These are phyloP conservation scores for Suhomyces prunicola DNA, from an alignment of 805 yeast genomes.

Conservation along the genomic window DNA sequence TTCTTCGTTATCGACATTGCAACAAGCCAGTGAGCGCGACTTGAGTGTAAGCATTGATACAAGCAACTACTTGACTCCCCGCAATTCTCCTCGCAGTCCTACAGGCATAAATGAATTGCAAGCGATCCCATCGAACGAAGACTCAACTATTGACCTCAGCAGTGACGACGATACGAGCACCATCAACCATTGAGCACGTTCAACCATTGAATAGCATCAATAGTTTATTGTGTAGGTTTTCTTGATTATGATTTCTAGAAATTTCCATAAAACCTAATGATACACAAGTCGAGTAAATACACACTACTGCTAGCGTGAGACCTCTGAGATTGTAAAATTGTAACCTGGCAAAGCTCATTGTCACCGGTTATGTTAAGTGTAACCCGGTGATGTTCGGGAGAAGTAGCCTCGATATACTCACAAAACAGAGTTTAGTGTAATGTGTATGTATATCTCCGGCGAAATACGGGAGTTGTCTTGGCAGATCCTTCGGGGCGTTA, in stretches of 20 bases:
- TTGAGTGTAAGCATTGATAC: slow-evolving; percentile 19
- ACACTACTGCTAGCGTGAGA: not conserved
- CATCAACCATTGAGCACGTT: not conserved
- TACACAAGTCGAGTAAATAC: not conserved
- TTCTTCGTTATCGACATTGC: slow-evolving; percentile 6
- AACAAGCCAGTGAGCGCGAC: slow-evolving; percentile 4
- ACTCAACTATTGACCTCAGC: slow-evolving; percentile 5
- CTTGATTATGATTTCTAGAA: not conserved
- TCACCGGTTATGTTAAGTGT: not conserved
- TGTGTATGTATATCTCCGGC: not conserved
- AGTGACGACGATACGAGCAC: not conserved
- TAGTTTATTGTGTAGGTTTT: not conserved
- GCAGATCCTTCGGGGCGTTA: not conserved
- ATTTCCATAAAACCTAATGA: not conserved
- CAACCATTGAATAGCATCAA: not conserved
- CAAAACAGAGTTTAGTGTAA: not conserved
- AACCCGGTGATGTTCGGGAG: not conserved
- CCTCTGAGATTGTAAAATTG: not conserved
- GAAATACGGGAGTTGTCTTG: not conserved
- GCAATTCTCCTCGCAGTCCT: not conserved
- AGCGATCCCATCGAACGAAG: not conserved
- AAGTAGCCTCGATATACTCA: too few species aligned
- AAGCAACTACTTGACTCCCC: not conserved
- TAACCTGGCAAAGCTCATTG: not conserved
- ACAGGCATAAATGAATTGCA: not conserved